phyloP scores from a whole-genome alignment of 371 early-diverging fungal genomes.

The Syncephalastrum sp. region DNA sequence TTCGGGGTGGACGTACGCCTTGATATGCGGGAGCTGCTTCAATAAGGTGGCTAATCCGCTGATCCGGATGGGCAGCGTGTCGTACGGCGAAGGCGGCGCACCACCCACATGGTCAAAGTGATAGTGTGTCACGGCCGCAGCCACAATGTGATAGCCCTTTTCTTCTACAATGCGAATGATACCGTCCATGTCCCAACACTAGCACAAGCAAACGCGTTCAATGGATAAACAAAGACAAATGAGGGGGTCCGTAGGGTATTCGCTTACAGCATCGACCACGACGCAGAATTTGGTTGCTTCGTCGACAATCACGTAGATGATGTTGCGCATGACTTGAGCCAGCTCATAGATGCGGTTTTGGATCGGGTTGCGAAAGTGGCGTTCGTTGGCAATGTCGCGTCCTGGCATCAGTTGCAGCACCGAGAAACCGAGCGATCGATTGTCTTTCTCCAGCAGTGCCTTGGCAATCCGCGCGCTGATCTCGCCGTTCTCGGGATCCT shows the following conservation, averaged over 20 bases:
- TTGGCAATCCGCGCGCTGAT: constrained; percentile 54
- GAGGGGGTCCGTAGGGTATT: not conserved
- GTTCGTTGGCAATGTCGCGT: constrained; percentile 60
- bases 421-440: constrained; percentile 54
- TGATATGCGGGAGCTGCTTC: constrained; percentile 65
- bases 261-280: constrained; percentile 73
- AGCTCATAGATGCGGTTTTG: constrained; percentile 73
- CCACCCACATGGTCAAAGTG: constrained; percentile 85
- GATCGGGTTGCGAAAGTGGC: constrained; percentile 60
- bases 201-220: constrained; percentile 2
- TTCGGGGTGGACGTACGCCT: constrained; percentile 70
- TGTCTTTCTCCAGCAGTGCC: constrained; percentile 56
- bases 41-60: constrained; percentile 73
- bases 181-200: constrained; percentile 89
- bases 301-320: constrained; percentile 77
- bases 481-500: constrained; percentile 54
- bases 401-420: constrained; percentile 72
- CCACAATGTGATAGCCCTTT: constrained; percentile 67
- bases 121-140: constrained; percentile 74
- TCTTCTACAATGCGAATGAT: constrained; percentile 61
- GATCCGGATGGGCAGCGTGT: constrained; percentile 75
- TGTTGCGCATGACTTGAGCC: constrained; percentile 82
- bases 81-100: constrained; percentile 80
- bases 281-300: constrained; percentile 62
- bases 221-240: constrained; percentile 2